phyloP scores from a whole-genome alignment of 2,329 filamentous ascomycete species.

The Talaromyces amestolkiae region DNA sequence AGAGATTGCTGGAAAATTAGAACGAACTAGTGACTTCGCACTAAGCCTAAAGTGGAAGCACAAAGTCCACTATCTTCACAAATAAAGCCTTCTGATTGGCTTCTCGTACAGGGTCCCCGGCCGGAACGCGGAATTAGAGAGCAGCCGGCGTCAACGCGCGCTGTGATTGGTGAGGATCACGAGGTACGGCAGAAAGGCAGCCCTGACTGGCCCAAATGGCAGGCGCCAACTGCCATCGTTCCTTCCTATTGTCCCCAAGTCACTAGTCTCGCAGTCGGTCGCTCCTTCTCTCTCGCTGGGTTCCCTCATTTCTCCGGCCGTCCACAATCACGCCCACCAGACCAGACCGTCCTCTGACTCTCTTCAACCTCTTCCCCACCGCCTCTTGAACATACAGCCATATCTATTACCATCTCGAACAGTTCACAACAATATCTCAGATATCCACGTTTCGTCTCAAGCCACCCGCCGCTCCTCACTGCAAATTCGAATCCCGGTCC shows the following conservation, averaged over 20 bases:
- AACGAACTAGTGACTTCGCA: not conserved
- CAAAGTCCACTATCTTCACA: not conserved
- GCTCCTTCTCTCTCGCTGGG: not conserved
- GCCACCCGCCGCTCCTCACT: not conserved
- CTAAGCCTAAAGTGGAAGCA: not conserved
- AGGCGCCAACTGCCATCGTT: not conserved
- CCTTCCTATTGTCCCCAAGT: not conserved
- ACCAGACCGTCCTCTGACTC: not conserved
- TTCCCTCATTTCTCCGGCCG: constrained; percentile 10
- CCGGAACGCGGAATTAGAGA: constrained; percentile 8
- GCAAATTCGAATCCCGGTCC: not conserved
- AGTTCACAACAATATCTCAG: not conserved
- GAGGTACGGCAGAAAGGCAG: not conserved
- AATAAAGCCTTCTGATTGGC: not conserved
- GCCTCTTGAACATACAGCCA: not conserved
- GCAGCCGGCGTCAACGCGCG: not conserved
- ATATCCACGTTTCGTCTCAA: not conserved
- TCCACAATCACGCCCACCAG: not conserved
- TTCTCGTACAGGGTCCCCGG: not conserved
- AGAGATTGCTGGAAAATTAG: not conserved
- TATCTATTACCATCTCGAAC: not conserved
- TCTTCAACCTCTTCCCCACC: not conserved
- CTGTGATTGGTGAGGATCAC: not conserved
- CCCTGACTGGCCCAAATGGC: not conserved
- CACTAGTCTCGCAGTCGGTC: not conserved